Evolutionary conservation across 306 rosid genomes (phyloP).

Genomic region (Begonia loranthoides): DNA sequence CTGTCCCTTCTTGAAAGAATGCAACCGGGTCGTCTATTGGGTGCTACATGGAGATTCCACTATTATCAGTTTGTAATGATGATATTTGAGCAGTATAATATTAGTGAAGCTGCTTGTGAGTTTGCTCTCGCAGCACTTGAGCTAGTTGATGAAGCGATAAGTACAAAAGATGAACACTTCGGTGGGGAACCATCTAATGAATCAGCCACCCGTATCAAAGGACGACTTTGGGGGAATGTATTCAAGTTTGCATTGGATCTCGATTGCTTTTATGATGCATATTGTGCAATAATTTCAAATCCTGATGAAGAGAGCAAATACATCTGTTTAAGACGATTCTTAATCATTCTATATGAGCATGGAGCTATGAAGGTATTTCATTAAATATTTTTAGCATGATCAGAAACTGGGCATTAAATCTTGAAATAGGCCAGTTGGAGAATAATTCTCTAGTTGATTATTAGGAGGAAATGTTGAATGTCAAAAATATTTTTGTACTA

Average conservation of each 20-base stretch:
- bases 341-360: conserved; percentile 71
- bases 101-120: conserved; percentile 85
- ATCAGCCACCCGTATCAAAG: conserved; percentile 55
- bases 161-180: conserved; percentile 20
- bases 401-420: too few relatives aligned
- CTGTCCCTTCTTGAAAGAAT: conserved; percentile 6
- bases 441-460: too few relatives aligned
- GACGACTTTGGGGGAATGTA: conserved; percentile 89
- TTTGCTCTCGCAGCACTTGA: conserved; percentile 98
- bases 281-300: conserved; percentile 89
- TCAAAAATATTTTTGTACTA: too few relatives aligned
- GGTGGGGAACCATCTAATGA: conserved; percentile 28
- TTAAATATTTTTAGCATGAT: neutral
- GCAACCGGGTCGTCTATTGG: conserved; percentile 38
- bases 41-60: conserved; percentile 62
- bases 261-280: conserved; percentile 62
- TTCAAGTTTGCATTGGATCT: conserved; percentile 86
- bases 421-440: too few relatives aligned
- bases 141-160: conserved; percentile 74
- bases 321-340: conserved; percentile 86
- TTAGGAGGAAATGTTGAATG: too few relatives aligned
- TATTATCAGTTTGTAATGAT: conserved; percentile 96
- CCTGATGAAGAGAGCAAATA: conserved; percentile 93
- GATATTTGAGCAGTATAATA: conserved; percentile 69
- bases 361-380: conserved; percentile 64